A percentile compares a stretch with the other conserved stretches of the same genome.
phyloP scores from a whole-genome alignment of 768 basidiomycete genomes.

The Rhizopogon vulgaris region DNA sequence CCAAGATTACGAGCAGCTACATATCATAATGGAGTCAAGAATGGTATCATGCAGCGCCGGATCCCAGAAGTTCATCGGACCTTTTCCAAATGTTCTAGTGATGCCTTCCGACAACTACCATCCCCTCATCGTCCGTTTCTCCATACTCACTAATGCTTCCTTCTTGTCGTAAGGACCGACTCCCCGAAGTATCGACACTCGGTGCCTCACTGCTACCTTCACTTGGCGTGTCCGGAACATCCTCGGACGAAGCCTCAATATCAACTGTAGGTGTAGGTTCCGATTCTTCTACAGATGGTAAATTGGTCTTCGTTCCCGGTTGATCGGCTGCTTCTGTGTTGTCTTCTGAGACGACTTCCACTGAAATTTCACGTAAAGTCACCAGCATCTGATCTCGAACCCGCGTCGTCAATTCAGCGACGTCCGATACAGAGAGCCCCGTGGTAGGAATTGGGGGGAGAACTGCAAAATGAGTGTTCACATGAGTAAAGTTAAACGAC shows the following conservation, averaged over 20 bases:
- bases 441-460: conserved; percentile 83
- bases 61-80: background rate
- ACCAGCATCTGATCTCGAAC: conserved; percentile 78
- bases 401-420: conserved; percentile 54
- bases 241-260: conserved; percentile 30
- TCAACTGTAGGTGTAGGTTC: background rate
- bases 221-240: conserved; percentile 13
- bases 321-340: conserved; percentile 10
- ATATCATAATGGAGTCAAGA: conserved; percentile 9
- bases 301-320: conserved; percentile 18
- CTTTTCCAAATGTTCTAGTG: conserved; percentile 8
- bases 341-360: conserved; percentile 31
- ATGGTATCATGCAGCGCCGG: conserved; percentile 1
- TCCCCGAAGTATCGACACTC: conserved; percentile 20
- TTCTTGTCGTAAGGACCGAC: conserved; percentile 32
- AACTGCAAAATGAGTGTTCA: conserved; percentile 41
- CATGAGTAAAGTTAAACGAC: conserved; percentile 7
- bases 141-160: conserved; percentile 65
- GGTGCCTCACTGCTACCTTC: conserved; percentile 18
- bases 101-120: conserved; percentile 72
- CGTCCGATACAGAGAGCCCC: conserved; percentile 66
- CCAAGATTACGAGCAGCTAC: conserved; percentile 7
- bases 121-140: conserved; percentile 82
- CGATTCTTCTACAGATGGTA: conserved; percentile 5
- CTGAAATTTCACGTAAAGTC: conserved; percentile 73